Base-by-base conservation (phyloP, 345 rosid species). In the Hirschfeldia incana region DNA sequence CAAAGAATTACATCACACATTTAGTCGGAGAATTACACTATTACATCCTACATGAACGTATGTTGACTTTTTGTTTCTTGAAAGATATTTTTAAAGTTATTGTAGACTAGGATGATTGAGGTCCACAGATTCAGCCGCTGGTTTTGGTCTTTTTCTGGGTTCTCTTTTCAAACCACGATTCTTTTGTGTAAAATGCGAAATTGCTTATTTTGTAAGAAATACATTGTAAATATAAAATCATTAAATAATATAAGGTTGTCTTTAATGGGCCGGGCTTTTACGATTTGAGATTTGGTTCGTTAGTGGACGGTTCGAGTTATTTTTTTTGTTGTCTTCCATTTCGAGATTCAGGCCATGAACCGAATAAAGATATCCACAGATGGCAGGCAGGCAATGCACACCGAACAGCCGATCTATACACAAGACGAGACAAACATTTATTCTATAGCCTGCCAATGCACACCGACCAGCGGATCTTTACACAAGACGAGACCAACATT, bases 91-190 rank as follows among this genome's bases (percentile, higher is more conserved):
- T 11, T 3, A 1, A 7, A 26, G 13, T 3, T 57, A 9, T 44
- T 0, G 36, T 6, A 15, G 49, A 36, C 42, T 34, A 34, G 37
- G 4, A 67, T 60, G 11, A 69, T 57, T 16, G 16, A 64, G 15
- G 72, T 64, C 76, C 76, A 78, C 66, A 78, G 17, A 32, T 30
- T 57, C 72, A 65, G 76, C 81, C 72, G 51, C 76, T 78, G 60
- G 81, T 78, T 78, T 78, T 78, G 72, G 65, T 61, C 30, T 4
- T 61, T 12, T 28, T 9, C 2, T 17, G 66, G 74, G 30, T 77
- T 64, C 37, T 37, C 27, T 28, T 17, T 65, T 65, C 81, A 39
- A 55, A 65, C 17, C 27, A 77, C 55, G 26, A 55, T 77, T 69
- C 57, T 51, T 12, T 29, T 69, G 62, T 28, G 37, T 7, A 32